A percentile compares a stretch with the other conserved stretches of the same genome.
phyloP scores from a whole-genome alignment of 2,329 filamentous ascomycete genomes.

The Diaporthe citri region DNA sequence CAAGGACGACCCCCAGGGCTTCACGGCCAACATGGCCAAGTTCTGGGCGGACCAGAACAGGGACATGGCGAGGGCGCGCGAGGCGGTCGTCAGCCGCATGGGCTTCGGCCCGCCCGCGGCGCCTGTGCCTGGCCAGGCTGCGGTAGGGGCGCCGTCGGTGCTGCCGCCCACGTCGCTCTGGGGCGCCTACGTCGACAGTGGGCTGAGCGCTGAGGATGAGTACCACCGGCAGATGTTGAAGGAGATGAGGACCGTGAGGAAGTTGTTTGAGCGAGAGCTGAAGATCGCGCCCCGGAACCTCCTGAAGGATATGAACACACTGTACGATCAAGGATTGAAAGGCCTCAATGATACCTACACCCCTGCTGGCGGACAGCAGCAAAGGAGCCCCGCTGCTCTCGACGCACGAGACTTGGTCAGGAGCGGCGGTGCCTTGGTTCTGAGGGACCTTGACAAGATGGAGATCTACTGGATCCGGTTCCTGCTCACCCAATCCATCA shows the following conservation, averaged over 20 bases:
- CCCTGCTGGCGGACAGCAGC: neutral
- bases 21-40: conserved; percentile 38
- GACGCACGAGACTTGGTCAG: neutral
- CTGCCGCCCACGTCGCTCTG: conserved; percentile 44
- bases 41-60: conserved; percentile 34
- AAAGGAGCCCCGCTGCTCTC: neutral
- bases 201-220: conserved; percentile 42
- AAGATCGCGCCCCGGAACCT: conserved; percentile 47
- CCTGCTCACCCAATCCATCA: conserved; percentile 47
- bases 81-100: conserved; percentile 15
- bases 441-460: conserved; percentile 42
- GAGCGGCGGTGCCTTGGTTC: neutral
- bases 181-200: conserved; percentile 44
- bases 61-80: conserved; percentile 34
- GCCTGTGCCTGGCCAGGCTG: neutral
- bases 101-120: neutral
- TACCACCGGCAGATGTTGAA: conserved; percentile 46
- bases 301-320: conserved; percentile 41
- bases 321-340: conserved; percentile 34
- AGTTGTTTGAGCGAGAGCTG: conserved; percentile 44
- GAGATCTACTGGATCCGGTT: conserved; percentile 52
- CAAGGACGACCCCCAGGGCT: conserved; percentile 40
- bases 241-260: conserved; percentile 44
- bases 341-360: neutral
- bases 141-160: conserved; percentile 31